Evolutionary conservation across 805 yeast species (phyloP).

Genomic region (Pichia occidentalis): DNA sequence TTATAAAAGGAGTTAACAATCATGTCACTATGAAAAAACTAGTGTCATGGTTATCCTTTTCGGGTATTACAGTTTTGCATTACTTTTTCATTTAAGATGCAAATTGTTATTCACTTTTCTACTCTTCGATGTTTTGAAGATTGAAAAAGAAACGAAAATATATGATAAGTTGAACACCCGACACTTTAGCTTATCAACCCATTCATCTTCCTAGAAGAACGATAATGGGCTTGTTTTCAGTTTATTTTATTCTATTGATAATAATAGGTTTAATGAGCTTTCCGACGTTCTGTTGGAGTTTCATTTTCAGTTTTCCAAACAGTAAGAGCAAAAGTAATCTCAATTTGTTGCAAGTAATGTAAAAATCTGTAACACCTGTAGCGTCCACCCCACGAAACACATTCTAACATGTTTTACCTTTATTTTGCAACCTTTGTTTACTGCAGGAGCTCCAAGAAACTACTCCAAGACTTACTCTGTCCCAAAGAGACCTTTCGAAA

Average conservation of each 20-base stretch:
- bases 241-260: neutral
- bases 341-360: neutral
- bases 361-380: neutral
- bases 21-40: too few species aligned
- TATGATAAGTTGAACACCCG: slow-evolving; percentile 61
- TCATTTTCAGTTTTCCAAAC: too few species aligned
- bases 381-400: neutral
- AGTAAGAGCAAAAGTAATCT: too few species aligned
- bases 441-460: slow-evolving; percentile 93
- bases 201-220: neutral
- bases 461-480: slow-evolving; percentile 99
- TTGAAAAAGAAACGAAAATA: neutral
- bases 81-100: too few species aligned
- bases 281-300: too few species aligned
- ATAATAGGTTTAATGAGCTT: neutral
- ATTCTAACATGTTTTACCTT: slow-evolving; percentile 8
- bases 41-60: too few species aligned
- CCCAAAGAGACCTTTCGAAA: slow-evolving; percentile 99
- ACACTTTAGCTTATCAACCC: slow-evolving; percentile 55
- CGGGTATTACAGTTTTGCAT: slow-evolving; percentile 6
- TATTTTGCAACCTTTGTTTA: neutral
- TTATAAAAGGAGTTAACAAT: neutral
- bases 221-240: neutral
- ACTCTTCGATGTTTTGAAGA: neutral
- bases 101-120: too few species aligned